Percentiles rank a stretch among this genome's conserved stretches.
phyloP scores from a whole-genome alignment of 2,329 filamentous ascomycete species.

The Acrocalymma vagum region DNA sequence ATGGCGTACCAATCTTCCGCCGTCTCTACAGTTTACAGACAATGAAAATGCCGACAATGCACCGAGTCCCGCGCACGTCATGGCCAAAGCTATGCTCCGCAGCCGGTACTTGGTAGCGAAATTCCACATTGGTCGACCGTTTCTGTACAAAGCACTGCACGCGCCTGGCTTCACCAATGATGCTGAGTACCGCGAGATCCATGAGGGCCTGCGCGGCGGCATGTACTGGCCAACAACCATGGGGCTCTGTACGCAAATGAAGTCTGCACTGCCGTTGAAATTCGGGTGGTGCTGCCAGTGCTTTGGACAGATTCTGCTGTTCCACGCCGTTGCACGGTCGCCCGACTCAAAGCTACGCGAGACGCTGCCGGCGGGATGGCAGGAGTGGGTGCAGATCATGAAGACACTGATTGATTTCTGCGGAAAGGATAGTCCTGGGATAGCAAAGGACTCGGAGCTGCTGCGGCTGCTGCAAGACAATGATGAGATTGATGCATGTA shows the following conservation, averaged over 20 bases:
- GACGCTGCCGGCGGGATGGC: constrained; percentile 43
- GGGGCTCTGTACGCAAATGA: constrained; percentile 47
- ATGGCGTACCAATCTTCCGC: constrained; percentile 62
- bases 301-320: constrained; percentile 46
- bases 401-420: constrained; percentile 44
- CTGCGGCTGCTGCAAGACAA: constrained; percentile 42
- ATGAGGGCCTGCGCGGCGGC: constrained; percentile 36
- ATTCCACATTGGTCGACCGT: constrained; percentile 48
- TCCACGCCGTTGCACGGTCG: constrained; percentile 40
- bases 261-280: constrained; percentile 44
- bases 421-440: constrained; percentile 41
- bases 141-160: constrained; percentile 49
- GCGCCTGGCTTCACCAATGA: constrained; percentile 37
- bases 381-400: constrained; percentile 47
- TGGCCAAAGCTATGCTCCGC: constrained; percentile 48
- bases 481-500: too few relatives aligned
- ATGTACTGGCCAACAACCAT: constrained; percentile 49
- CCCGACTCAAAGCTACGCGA: constrained; percentile 37
- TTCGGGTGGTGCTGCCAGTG: constrained; percentile 49
- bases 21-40: constrained; percentile 56
- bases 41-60: constrained; percentile 36
- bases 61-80: constrained; percentile 44
- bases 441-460: constrained; percentile 45
- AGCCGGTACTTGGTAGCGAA: constrained; percentile 49
- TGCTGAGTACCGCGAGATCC: constrained; percentile 40